Evolutionary conservation across 768 basidiomycete species (phyloP).

Genomic region (Amanita pallidorosea): DNA sequence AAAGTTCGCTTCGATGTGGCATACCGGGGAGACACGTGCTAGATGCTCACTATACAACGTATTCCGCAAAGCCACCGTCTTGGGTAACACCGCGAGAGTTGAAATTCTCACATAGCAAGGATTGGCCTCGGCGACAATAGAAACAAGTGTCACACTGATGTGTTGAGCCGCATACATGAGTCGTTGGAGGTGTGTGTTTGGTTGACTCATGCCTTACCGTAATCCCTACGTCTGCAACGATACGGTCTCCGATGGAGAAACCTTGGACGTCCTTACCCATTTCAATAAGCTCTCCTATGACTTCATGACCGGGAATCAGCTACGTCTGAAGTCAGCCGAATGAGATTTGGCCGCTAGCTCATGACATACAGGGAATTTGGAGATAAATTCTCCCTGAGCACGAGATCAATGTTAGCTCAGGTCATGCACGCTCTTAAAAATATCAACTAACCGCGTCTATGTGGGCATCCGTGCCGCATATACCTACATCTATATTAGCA

Average conservation of each 20-base stretch:
- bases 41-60: constrained; percentile 63
- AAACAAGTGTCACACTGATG: constrained; percentile 74
- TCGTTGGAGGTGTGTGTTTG: constrained; percentile 7
- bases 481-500: constrained; percentile 20
- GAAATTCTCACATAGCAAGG: constrained; percentile 79
- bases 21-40: background rate
- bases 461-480: constrained; percentile 55
- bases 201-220: constrained; percentile 46
- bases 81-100: constrained; percentile 67
- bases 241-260: constrained; percentile 70
- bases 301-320: constrained; percentile 70
- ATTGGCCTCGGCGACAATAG: constrained; percentile 78
- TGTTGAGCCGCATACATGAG: background rate
- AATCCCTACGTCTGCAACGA: constrained; percentile 64
- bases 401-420: background rate
- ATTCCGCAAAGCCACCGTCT: constrained; percentile 86
- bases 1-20: background rate
- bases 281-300: constrained; percentile 61
- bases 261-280: constrained; percentile 74
- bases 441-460: constrained; percentile 38
- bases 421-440: background rate
- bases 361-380: constrained; percentile 39
- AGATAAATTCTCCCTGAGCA: constrained; percentile 43
- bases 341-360: background rate
- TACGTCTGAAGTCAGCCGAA: constrained; percentile 12